A percentile compares a stretch with the other conserved stretches of the same genome.
Conservation (phyloP, 2,329 filamentous ascomycete genomes). For the Amylocarpus encephaloides region DNA sequence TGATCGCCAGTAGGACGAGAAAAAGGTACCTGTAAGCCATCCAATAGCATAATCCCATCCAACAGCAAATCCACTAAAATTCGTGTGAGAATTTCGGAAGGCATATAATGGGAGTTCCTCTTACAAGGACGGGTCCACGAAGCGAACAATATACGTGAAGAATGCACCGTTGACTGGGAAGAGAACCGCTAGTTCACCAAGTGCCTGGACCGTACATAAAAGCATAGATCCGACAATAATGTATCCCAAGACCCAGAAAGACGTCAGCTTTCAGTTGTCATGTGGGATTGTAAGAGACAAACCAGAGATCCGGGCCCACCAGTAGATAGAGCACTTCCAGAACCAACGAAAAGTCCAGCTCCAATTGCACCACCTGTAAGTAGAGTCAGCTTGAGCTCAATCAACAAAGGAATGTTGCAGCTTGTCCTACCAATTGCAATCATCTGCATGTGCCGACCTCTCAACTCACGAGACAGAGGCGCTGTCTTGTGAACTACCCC, state of each 20-base stretch:
- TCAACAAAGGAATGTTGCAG: neutral
- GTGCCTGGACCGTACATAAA: conserved; percentile 51
- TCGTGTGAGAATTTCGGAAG: neutral
- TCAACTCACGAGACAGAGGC: conserved; percentile 27
- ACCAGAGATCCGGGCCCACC: conserved; percentile 30
- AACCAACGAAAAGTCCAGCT: conserved; percentile 65
- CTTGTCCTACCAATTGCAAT: conserved; percentile 38
- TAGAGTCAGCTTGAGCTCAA: neutral
- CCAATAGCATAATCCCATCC: conserved; percentile 48
- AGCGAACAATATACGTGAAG: conserved; percentile 54
- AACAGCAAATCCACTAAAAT: conserved; percentile 42
- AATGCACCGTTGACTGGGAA: conserved; percentile 58
- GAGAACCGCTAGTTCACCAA: conserved; percentile 53
- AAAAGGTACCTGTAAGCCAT: conserved; percentile 35
- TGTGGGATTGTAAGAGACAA: neutral
- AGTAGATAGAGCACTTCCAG: conserved; percentile 24
- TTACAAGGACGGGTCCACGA: conserved; percentile 50
- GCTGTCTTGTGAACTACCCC: conserved; percentile 9
- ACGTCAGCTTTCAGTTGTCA: neutral
- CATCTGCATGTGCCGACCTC: conserved; percentile 43
- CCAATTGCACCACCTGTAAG: conserved; percentile 49
- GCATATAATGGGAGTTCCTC: conserved; percentile 20
- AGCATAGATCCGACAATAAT: conserved; percentile 39
- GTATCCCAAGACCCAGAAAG: conserved; percentile 11
- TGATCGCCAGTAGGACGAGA: neutral